Evolutionary conservation across 169 alveolate species (phyloP).

Genomic region (Neospora caninum): DNA sequence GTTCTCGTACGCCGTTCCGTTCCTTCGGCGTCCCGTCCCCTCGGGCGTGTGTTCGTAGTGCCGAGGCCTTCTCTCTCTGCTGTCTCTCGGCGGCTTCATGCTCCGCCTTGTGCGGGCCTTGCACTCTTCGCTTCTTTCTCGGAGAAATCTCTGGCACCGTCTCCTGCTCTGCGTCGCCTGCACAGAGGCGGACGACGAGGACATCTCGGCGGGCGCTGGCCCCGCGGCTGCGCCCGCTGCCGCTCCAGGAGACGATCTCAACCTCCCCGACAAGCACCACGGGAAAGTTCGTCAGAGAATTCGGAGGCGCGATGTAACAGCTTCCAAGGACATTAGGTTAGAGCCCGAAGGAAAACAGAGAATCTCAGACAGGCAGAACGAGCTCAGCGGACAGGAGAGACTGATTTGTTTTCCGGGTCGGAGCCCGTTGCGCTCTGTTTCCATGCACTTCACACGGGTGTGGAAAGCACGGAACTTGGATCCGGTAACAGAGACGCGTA

Average conservation of each 20-base stretch:
- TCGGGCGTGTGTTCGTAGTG: too few species aligned
- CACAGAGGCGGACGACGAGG: neutral
- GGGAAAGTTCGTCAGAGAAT: slow-evolving; percentile 57
- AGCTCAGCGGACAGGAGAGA: too few species aligned
- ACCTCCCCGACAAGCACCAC: slow-evolving; percentile 37
- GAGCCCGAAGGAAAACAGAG: neutral
- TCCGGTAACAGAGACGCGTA: too few species aligned
- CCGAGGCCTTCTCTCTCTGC: too few species aligned
- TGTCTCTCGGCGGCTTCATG: too few species aligned
- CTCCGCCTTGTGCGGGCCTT: neutral
- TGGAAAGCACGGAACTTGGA: too few species aligned
- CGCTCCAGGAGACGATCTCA: neutral
- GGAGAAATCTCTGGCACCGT: neutral
- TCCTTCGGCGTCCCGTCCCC: too few species aligned
- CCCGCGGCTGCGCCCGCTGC: neutral
- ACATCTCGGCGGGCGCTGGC: neutral
- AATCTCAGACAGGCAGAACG: too few species aligned
- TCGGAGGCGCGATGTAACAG: slow-evolving; percentile 41
- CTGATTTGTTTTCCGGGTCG: too few species aligned
- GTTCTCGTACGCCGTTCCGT: too few species aligned
- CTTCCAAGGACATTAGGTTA: slow-evolving; percentile 47
- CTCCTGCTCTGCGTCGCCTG: neutral
- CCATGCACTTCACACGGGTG: too few species aligned
- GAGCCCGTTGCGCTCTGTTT: too few species aligned
- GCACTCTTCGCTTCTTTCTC: neutral